A percentile compares a stretch with the other conserved stretches of the same genome.
Evolutionary conservation across 768 basidiomycete species (phyloP).

Genomic region (Phanerodontia chrysosporium): DNA sequence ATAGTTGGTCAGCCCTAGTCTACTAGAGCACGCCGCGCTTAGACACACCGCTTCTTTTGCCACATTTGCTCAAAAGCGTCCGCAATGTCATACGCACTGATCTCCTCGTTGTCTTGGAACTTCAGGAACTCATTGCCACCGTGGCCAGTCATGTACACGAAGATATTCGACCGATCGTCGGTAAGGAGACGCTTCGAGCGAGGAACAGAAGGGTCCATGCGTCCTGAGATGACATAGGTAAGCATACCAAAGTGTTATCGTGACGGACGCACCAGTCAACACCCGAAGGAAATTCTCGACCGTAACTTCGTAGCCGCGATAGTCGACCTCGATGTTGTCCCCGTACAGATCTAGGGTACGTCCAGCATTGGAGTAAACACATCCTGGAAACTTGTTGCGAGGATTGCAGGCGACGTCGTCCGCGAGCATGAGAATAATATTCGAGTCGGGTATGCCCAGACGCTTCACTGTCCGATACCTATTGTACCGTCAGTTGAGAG

Average conservation of each 20-base stretch:
- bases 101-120: slow-evolving; percentile 98
- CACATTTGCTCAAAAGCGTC: slow-evolving; percentile 95
- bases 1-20: neutral
- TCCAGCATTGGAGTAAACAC: slow-evolving; percentile 86
- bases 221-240: slow-evolving; percentile 45
- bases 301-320: slow-evolving; percentile 95
- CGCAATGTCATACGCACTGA: slow-evolving; percentile 78
- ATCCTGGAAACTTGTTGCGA: slow-evolving; percentile 87
- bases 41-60: slow-evolving; percentile 78
- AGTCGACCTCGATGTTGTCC: slow-evolving; percentile 96
- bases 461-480: slow-evolving; percentile 99
- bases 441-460: slow-evolving; percentile 95
- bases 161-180: slow-evolving; percentile 88
- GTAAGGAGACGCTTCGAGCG: slow-evolving; percentile 89
- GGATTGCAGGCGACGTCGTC: slow-evolving; percentile 95
- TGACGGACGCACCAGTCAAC: slow-evolving; percentile 66
- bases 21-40: neutral
- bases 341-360: slow-evolving; percentile 88
- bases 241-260: neutral
- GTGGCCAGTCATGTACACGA: slow-evolving; percentile 98
- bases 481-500: neutral
- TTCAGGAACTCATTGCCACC: slow-evolving; percentile 98
- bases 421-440: slow-evolving; percentile 98
- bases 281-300: slow-evolving; percentile 94
- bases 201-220: slow-evolving; percentile 79